Evolutionary conservation across 2,329 filamentous ascomycete species (phyloP), one percentile per base, ranked within the genome.

Genomic region (Pyrenophora teres): DNA sequence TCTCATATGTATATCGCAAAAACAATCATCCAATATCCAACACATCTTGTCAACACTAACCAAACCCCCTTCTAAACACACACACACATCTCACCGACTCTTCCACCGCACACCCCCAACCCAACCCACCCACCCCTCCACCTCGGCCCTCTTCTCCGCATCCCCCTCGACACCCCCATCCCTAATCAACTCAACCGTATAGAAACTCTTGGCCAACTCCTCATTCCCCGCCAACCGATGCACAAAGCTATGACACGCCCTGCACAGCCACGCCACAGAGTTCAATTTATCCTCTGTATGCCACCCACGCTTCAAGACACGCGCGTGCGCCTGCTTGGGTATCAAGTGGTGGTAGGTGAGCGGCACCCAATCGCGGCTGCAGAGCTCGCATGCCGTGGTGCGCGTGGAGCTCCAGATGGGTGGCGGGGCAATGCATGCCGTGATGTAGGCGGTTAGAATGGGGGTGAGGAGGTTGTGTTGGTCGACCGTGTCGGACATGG

Each of bases 331-430:
- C 37, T 83, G 82, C 35, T 85, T 82, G n/a, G 91, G 91, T 46
- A 96, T 92, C 37, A 96, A 77, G 75, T 95, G 91, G 68, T 96
- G 91, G 69, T 94, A 95, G 1, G 87, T 89, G 54, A 94, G 74
- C 7, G 85, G 84, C 18, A 94, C 83, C 84, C 89, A 91, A 56
- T 85, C 83, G 1, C 90, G 80, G 1, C 79, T 82, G 70, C 90
- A 95, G 19, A 95, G 82, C 76, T 96, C 91, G 72, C 91, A 96
- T 5, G 58, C 63, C 0, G 59, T 38, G 0, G 73, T 81, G 19
- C 83, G 81, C 1, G 87, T 88, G 0, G 79, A 75, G 1, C 77
- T 75, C 64, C 87, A 87, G 6, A 84, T 78, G 0, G 88, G 87
- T 0, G 90, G 89, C 0, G 87, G 76, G 0, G 84, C 77, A 1